Base-by-base conservation (phyloP, 2,329 filamentous ascomycete genomes). In the Aspergillus fructus region DNA sequence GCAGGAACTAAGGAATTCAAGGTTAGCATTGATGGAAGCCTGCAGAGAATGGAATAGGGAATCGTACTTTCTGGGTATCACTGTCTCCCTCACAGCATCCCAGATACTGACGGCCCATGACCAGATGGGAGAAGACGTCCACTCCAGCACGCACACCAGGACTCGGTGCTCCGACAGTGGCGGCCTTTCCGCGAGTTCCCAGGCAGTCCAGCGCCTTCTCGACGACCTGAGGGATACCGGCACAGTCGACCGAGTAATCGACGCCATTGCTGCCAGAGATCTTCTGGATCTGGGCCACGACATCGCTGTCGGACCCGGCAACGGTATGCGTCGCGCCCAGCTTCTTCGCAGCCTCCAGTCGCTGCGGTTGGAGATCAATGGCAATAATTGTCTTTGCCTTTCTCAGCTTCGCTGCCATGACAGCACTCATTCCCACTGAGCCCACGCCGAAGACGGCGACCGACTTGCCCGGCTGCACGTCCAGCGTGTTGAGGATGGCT, bases 401-500 rank as follows among this genome's bases (percentile, higher is more conserved):
- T 5, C 53, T 39, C 5, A 69, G 55, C 37, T 68, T 71, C 4
- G 71, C 64, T 1, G 66, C 71, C 71, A 74, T 72, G 23, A 74
- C 61, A 2, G 68, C 70, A 12, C 66, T 61, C 23, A 74, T 55
- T 2, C 72, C 73, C 2, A 75, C 73, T 3, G 64, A 60, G 1
- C 72, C 72, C 2, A 64, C 61, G 2, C 73, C 72, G 21, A 72
- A 66, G 6, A 74, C 62, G 1, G 62, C 70, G 1, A 74, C 64
- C 1, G 66, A 58, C 5, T 54, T 49, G 23, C 43, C 43, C 11
- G 43, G 34, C 33, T 55, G 45, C 4, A 64, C 58, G 27, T 64
- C 53, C 8, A 67, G 56, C 1, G 62, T 58, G 42, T 72, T 68
- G 4, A 66, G 52, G 2, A 73, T 61, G 5, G 64, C 59, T 2